These are phyloP conservation scores for Podospora conica DNA, from an alignment of 495 filamentous ascomycete species.

Conservation along the genomic window DNA sequence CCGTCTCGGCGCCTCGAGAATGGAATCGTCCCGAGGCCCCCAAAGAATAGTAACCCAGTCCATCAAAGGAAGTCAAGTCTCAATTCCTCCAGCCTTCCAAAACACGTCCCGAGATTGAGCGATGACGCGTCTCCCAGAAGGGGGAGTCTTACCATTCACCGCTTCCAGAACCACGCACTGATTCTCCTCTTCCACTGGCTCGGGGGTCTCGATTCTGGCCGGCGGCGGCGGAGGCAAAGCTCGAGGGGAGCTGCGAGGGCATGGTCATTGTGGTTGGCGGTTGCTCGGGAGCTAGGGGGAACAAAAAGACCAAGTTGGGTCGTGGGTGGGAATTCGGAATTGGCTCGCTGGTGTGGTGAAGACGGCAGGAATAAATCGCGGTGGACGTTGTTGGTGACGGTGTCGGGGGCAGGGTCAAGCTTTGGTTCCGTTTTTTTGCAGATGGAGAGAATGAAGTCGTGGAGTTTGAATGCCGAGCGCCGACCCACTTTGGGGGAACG, in stretches of 20 bases:
- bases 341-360: neutral
- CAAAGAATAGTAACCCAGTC: neutral
- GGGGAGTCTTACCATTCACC: slow-evolving; percentile 32
- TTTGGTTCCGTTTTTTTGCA: slow-evolving; percentile 20
- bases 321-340: slow-evolving; percentile 7
- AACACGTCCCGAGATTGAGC: neutral
- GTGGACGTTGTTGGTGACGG: neutral
- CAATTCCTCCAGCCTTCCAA: neutral
- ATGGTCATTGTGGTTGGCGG: slow-evolving; percentile 34
- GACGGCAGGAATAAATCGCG: slow-evolving; percentile 6
- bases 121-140: neutral
- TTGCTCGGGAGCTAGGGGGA: neutral
- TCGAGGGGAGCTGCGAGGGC: slow-evolving; percentile 72
- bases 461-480: slow-evolving; percentile 26
- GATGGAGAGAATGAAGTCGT: slow-evolving; percentile 29
- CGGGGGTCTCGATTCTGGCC: slow-evolving; percentile 56
- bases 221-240: slow-evolving; percentile 77
- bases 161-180: slow-evolving; percentile 24
- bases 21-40: too few species aligned
- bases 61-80: neutral
- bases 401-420: slow-evolving; percentile 11
- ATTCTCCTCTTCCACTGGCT: slow-evolving; percentile 24
- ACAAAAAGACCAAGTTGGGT: neutral
- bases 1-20: neutral
- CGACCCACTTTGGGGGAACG: slow-evolving; percentile 17